A percentile compares a stretch with the other conserved stretches of the same genome.
phyloP scores from a whole-genome alignment of 164 flowering plant genomes.

The Houttuynia cordata region DNA sequence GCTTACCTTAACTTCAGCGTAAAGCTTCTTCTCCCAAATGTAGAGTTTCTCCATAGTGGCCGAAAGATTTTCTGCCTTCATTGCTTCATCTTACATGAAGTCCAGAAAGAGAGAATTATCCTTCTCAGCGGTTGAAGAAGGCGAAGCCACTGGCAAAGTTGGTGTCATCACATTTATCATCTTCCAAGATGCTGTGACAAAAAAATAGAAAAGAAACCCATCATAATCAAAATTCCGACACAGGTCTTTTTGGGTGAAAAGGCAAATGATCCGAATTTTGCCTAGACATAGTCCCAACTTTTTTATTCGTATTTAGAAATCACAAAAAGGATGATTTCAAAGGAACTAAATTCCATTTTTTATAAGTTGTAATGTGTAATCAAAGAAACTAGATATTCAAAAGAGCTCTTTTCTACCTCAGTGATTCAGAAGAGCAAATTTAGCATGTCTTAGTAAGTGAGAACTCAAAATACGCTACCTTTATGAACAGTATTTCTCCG shows the following conservation, averaged over 20 bases:
- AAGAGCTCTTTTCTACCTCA: no score
- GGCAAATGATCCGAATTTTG: no score
- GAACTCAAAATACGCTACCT: conserved; percentile 20
- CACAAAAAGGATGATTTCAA: not conserved
- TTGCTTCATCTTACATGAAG: conserved; percentile 32
- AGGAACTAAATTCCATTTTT: not conserved
- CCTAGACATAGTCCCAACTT: no score
- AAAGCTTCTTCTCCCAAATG: conserved; percentile 96
- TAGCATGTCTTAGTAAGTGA: not conserved
- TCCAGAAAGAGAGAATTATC: conserved; percentile 25
- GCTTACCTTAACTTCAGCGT: conserved; percentile 86
- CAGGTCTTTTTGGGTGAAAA: not conserved
- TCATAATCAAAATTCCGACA: not conserved
- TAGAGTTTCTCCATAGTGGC: conserved; percentile 68
- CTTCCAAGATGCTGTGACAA: conserved; percentile 55
- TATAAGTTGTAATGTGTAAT: not conserved
- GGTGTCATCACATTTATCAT: conserved; percentile 68
- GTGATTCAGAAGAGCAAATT: not conserved
- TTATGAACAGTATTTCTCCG: conserved; percentile 45
- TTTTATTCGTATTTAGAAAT: not conserved
- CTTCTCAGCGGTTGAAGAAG: conserved; percentile 25
- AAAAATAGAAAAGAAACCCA: not conserved
- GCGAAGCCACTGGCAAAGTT: conserved; percentile 32
- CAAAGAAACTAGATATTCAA: not conserved
- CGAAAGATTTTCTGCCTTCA: conserved; percentile 48